Evolutionary conservation across 148 eudicot genomes (phyloP).

Genomic region (Nepenthes gracilis): DNA sequence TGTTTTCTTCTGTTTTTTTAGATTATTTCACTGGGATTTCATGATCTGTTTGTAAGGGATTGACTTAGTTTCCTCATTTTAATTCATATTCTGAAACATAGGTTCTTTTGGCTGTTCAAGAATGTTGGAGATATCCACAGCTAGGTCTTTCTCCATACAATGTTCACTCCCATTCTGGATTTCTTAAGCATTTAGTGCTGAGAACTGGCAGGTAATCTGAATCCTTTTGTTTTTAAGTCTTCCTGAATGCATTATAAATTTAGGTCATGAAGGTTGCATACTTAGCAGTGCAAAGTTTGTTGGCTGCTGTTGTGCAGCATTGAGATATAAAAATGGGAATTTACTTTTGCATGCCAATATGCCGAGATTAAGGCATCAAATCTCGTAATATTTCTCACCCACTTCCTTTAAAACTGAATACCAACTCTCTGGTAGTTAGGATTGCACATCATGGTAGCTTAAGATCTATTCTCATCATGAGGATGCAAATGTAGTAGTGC

Average conservation of each 20-base stretch:
- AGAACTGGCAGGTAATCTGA: slow-evolving; percentile 78
- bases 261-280: background rate
- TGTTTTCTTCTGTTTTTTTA: background rate
- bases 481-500: too few relatives aligned
- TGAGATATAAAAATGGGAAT: too few relatives aligned
- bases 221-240: background rate
- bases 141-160: slow-evolving; percentile 66
- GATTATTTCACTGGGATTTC: too few relatives aligned
- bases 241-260: background rate
- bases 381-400: too few relatives aligned
- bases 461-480: too few relatives aligned
- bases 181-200: slow-evolving; percentile 81
- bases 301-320: too few relatives aligned
- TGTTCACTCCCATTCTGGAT: slow-evolving; percentile 78
- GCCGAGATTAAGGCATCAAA: too few relatives aligned
- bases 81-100: slow-evolving; percentile 33
- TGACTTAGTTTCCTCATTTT: slow-evolving; percentile 5
- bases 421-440: too few relatives aligned
- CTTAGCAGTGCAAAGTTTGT: too few relatives aligned
- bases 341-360: too few relatives aligned
- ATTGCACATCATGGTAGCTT: too few relatives aligned
- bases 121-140: slow-evolving; percentile 66
- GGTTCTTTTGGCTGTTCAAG: slow-evolving; percentile 96
- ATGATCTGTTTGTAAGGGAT: background rate
- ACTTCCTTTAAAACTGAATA: too few relatives aligned